Evolutionary conservation across 2,329 filamentous ascomycete genomes (phyloP).

Genomic region (Verticillium zaregamsianum): DNA sequence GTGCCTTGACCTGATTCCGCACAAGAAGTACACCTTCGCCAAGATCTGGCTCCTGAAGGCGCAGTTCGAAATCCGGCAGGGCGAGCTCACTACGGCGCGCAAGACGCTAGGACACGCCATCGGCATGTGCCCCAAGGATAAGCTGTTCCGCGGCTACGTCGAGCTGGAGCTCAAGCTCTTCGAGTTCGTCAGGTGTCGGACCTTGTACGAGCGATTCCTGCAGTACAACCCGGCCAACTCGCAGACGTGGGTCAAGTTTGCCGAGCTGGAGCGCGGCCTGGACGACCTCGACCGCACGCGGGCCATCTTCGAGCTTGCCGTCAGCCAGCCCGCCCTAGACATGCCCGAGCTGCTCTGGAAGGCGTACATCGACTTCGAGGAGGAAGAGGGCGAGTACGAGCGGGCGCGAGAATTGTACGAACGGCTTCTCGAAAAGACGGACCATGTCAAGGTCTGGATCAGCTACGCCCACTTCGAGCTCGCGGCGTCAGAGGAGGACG

Average conservation of each 20-base stretch:
- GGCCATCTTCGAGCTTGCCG: constrained; percentile 88
- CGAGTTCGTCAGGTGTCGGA: constrained; percentile 88
- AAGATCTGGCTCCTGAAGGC: constrained; percentile 95
- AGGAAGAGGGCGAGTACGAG: constrained; percentile 89
- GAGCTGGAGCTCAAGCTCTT: constrained; percentile 90
- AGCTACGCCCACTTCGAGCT: constrained; percentile 98
- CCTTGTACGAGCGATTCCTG: constrained; percentile 89
- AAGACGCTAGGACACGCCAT: constrained; percentile 89
- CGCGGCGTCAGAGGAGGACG: constrained; percentile 70
- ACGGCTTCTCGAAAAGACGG: constrained; percentile 86
- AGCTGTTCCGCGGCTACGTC: constrained; percentile 89
- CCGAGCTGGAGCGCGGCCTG: constrained; percentile 84
- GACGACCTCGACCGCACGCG: constrained; percentile 85
- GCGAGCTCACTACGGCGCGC: constrained; percentile 72
- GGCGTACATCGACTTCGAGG: constrained; percentile 97
- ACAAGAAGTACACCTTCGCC: constrained; percentile 96
- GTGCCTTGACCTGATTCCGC: constrained; percentile 81
- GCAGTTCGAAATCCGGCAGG: constrained; percentile 87
- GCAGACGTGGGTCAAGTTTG: constrained; percentile 94
- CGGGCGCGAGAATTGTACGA: constrained; percentile 81
- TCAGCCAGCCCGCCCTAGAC: constrained; percentile 77
- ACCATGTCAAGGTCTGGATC: constrained; percentile 99
- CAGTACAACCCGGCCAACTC: constrained; percentile 88
- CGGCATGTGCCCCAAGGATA: constrained; percentile 94
- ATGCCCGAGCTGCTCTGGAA: constrained; percentile 99